phyloP scores from a whole-genome alignment of 169 alveolate species.

The Cryptosporidium tyzzeri region DNA sequence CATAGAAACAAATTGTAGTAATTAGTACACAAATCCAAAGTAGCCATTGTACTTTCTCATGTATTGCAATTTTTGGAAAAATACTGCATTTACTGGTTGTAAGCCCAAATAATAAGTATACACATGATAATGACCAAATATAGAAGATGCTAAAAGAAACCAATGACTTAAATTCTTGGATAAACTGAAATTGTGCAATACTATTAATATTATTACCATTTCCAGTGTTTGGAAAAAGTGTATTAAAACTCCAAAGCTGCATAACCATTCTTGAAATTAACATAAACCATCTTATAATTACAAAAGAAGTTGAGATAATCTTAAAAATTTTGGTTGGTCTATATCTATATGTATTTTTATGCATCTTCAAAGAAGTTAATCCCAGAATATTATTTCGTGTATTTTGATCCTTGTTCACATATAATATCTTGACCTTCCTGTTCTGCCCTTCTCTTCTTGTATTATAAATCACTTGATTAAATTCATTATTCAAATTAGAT shows the following conservation, averaged over 20 bases:
- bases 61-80: conserved; percentile 60
- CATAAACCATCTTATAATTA: conserved; percentile 51
- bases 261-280: conserved; percentile 55
- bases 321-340: conserved; percentile 46
- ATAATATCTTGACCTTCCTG: background rate
- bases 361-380: conserved; percentile 16
- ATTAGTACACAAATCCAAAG: conserved; percentile 45
- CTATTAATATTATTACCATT: conserved; percentile 14
- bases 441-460: conserved; percentile 1
- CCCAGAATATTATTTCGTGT: conserved; percentile 12
- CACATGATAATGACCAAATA: conserved; percentile 75
- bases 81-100: conserved; percentile 52
- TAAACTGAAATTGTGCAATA: conserved; percentile 25
- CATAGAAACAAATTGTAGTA: conserved; percentile 27
- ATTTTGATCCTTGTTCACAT: background rate
- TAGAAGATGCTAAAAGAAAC: conserved; percentile 59
- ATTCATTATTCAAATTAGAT: conserved; percentile 17
- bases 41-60: conserved; percentile 61
- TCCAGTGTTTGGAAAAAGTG: background rate
- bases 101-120: conserved; percentile 52
- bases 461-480: conserved; percentile 8
- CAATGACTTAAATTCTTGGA: conserved; percentile 37
- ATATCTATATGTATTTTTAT: conserved; percentile 36
- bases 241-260: conserved; percentile 32
- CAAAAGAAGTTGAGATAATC: conserved; percentile 32